Evolutionary conservation across 805 yeast species (phyloP).

Genomic region (Candida andamanensis): DNA sequence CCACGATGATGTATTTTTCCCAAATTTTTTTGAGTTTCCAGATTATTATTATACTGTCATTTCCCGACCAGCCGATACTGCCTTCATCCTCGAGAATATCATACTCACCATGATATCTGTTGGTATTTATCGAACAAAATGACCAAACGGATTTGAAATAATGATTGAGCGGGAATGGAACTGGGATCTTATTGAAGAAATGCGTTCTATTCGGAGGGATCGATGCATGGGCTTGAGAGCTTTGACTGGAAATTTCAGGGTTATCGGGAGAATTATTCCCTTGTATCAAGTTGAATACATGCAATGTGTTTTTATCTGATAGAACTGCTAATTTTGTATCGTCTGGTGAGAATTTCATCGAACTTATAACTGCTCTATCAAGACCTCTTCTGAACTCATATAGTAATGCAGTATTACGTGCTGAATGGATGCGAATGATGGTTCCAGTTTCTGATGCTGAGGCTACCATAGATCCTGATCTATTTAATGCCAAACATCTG

Average conservation of each 20-base stretch:
- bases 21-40: conserved; percentile 74
- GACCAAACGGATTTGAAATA: conserved; percentile 88
- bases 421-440: conserved; percentile 66
- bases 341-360: conserved; percentile 78
- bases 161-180: conserved; percentile 52
- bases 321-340: conserved; percentile 76
- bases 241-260: conserved; percentile 7
- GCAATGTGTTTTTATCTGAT: conserved; percentile 86
- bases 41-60: conserved; percentile 64
- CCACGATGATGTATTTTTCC: conserved; percentile 79
- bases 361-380: conserved; percentile 75
- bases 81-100: conserved; percentile 24
- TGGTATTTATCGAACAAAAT: conserved; percentile 65
- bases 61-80: conserved; percentile 67
- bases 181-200: conserved; percentile 55
- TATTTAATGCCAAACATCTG: conserved; percentile 57
- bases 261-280: conserved; percentile 3
- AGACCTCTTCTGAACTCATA: conserved; percentile 87
- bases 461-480: conserved; percentile 65
- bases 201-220: conserved; percentile 52
- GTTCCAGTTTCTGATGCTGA: conserved; percentile 84
- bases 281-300: conserved; percentile 57
- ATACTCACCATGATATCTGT: conserved; percentile 27
- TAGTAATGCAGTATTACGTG: conserved; percentile 61
- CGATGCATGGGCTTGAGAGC: conserved; percentile 3